These are phyloP conservation scores for Pleurotus tuoliensis DNA, from an alignment of 768 basidiomycete species.

Conservation along the genomic window DNA sequence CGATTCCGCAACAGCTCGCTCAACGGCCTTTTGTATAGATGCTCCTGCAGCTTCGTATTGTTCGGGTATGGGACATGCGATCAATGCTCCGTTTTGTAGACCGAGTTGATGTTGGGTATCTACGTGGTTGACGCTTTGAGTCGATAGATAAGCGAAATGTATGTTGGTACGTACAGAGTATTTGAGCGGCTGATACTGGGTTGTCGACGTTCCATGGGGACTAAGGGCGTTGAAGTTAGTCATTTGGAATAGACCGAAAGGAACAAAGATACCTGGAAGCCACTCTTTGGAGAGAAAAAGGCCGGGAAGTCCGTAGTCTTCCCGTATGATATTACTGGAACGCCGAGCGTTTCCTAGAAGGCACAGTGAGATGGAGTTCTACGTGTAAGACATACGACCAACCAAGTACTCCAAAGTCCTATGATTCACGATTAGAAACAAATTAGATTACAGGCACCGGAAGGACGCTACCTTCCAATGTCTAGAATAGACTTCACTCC, in stretches of 20 bases:
- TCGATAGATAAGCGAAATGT: not conserved
- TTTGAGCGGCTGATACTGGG: conserved; percentile 62
- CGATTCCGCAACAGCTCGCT: conserved; percentile 82
- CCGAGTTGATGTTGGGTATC: conserved; percentile 69
- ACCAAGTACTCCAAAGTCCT: conserved; percentile 6
- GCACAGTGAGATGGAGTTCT: no score
- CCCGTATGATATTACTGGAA: conserved; percentile 82
- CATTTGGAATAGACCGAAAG: not conserved
- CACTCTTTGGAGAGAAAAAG: conserved; percentile 85
- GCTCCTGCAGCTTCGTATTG: conserved; percentile 65
- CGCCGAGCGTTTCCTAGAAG: conserved; percentile 87
- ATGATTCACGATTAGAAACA: not conserved
- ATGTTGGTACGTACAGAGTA: conserved; percentile 50
- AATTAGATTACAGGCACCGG: not conserved
- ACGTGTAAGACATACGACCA: not conserved
- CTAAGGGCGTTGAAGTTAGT: conserved; percentile 30
- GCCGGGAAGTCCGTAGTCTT: conserved; percentile 84
- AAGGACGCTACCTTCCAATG: conserved; percentile 58
- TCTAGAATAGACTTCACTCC: conserved; percentile 96
- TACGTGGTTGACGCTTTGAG: conserved; percentile 21
- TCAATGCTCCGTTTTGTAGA: conserved; percentile 71
- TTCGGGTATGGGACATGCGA: conserved; percentile 88
- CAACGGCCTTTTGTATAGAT: conserved; percentile 70
- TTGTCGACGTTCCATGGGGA: conserved; percentile 74
- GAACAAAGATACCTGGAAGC: conserved; percentile 55